Conservation (phyloP, 177 flowering plant species). For the Telopea speciosissima region DNA sequence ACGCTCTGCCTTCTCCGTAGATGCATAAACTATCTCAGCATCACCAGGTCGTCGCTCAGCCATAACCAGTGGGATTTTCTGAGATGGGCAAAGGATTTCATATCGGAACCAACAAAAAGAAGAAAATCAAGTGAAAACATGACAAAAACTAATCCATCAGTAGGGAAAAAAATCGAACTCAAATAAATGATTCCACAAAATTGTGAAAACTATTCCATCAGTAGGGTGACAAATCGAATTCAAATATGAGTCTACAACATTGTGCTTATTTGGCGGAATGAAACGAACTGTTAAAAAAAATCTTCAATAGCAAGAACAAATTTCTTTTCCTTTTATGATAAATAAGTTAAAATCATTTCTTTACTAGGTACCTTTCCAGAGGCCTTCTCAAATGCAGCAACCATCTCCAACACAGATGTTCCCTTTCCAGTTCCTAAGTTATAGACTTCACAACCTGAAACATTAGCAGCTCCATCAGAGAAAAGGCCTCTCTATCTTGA, state of each 20-base stretch:
- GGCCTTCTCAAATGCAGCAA: conserved; percentile 74
- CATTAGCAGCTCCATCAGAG: not conserved
- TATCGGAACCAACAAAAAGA: not conserved
- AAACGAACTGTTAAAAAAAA: no score
- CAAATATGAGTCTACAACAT: not conserved
- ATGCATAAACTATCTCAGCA: conserved; percentile 85
- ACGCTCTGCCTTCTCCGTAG: conserved; percentile 77
- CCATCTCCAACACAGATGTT: conserved; percentile 96
- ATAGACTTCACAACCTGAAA: conserved; percentile 89
- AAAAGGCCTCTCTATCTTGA: not conserved
- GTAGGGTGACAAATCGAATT: not conserved
- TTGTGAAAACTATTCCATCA: no score
- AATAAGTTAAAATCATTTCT: not conserved
- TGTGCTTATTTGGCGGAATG: not conserved
- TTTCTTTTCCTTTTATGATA: no score
- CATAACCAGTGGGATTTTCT: conserved; percentile 86
- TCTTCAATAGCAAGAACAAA: no score
- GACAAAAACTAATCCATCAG: not conserved
- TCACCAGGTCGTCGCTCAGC: conserved; percentile 90
- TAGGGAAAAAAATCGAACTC: not conserved
- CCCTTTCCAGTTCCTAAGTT: conserved; percentile 94
- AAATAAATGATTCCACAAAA: not conserved
- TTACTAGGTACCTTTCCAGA: conserved; percentile 58
- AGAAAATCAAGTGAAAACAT: not conserved
- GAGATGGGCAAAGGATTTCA: conserved; percentile 16